Evolutionary conservation across 768 basidiomycete genomes (phyloP), one percentile per base, ranked within the genome.

Genomic region (Termitomyces sp.): DNA sequence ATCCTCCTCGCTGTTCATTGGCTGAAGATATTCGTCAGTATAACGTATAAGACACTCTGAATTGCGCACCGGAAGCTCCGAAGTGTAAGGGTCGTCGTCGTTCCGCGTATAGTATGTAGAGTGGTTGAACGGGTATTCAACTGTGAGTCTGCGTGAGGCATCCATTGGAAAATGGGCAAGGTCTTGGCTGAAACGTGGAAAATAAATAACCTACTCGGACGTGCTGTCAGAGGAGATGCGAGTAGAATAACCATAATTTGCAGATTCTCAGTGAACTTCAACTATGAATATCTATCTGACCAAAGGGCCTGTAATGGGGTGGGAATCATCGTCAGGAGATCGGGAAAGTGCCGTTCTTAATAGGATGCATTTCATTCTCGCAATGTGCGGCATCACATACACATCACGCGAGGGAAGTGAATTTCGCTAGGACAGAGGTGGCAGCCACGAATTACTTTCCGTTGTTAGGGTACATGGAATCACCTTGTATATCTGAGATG

Each of bases 1-100:
- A 46, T 73, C 71, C 58, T 72, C 70, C 39, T 62, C 63, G 57
- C 69, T 72, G 49, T 70, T 70, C 71, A 73, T 73, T 1, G 72
- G 71, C 71, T 73, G 58, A 18, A 11, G 39, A 7, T 34, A 24
- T 20, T 36, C 36, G 39, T 58, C 52, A 41, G 34, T 47, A 22
- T 13, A 36, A 50, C 22, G 13, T 20, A 15, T 15, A 22, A 50
- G 15, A 34, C 7, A 34, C 20, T 13, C 33, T 36, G n/a, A 1
- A 8, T 50, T 50, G 34, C 49, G n/a, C 33, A 50, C 49, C 12
- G 33, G 49, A 36, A 50, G 33, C 7, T 50, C 49, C 22, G 33
- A 50, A 33, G 49, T 50, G 6, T 22, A 50, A 34, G 33, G 49
- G 13, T 50, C 33, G 20, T 50, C 20, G 13, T 50, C 49, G 20